Evolutionary conservation across 345 rosid genomes (phyloP), one percentile per base, ranked within the genome.

Genomic region (Ceriops decandra): DNA sequence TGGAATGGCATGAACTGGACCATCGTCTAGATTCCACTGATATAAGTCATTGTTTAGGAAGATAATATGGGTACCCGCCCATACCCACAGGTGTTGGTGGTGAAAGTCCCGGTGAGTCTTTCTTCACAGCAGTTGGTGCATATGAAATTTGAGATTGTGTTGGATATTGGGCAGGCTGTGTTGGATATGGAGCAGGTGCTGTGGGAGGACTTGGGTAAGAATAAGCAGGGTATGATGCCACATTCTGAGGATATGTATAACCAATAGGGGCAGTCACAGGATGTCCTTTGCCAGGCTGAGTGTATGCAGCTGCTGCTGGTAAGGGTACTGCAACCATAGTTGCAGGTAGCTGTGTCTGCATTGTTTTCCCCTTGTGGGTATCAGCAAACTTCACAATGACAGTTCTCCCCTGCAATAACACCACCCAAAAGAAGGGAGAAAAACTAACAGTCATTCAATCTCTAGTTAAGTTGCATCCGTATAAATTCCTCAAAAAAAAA

Each of bases 361-460:
- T 66, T 7, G 81, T 76, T 79, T 84, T 84, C 17, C 84, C 74
- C 71, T 80, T 79, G 78, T 77, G 81, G 35, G 85, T 73, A 80
- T 85, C 87, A 7, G 90, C 92, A 70, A 76, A 79, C 74, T 87
- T 85, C 72, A 85, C 92, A 60, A 49, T 81, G 63, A 87, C 24
- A 5, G 72, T 76, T 67, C 84, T 64, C 8, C 84, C 88, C 92
- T 85, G 83, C 28, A 15, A 64, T 24, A 57, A 46, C 15, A 30
- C 30, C 16, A 28, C 52, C 59, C 0, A 56, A 27, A 27, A 24
- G 30, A 24, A 11, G 49, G 16, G 28, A 27, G 19, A 56, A 5
- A 3, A 4, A 51, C 19, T 15, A 32, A 32, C 54, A 53, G 26
- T 26, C 57, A 33, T 49, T 9, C 19, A 11, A 24, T 16, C 16